A percentile compares a stretch with the other conserved stretches of the same genome.
Evolutionary conservation across 129 eudicot genomes (phyloP).

Genomic region (Ambrosia trifida): DNA sequence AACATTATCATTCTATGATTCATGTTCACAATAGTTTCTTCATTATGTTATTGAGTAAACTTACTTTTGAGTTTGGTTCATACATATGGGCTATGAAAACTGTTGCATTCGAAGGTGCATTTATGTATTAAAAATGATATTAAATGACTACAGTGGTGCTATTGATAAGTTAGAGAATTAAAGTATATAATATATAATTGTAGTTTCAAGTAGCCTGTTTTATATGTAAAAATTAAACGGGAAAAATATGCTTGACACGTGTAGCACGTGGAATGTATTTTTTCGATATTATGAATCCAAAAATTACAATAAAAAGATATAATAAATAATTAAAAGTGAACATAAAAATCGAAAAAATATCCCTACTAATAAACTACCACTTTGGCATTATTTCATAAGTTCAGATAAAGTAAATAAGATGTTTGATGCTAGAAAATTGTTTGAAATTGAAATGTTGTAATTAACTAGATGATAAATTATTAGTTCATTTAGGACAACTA

Average conservation of each 20-base stretch:
- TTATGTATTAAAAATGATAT: neutral
- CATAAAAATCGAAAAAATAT: neutral
- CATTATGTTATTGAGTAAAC: neutral
- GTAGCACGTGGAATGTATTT: conserved; percentile 13
- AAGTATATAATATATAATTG: neutral
- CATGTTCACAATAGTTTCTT: too few species aligned
- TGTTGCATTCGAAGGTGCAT: neutral
- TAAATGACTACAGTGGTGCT: neutral
- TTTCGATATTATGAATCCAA: neutral
- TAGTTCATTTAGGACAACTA: too few species aligned
- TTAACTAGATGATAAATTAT: too few species aligned
- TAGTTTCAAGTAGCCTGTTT: neutral
- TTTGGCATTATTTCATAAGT: neutral
- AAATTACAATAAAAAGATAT: neutral
- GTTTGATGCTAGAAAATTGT: too few species aligned
- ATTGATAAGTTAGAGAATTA: neutral
- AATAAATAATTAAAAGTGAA: neutral
- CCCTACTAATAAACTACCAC: neutral
- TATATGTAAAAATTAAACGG: neutral
- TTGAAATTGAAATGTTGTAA: too few species aligned
- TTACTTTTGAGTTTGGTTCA: too few species aligned
- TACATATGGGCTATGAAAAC: neutral
- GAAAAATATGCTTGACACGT: neutral
- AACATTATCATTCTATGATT: too few species aligned
- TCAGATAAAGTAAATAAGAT: too few species aligned